These are phyloP conservation scores for Pyricularia grisea DNA, from an alignment of 2,329 filamentous ascomycete genomes.

Conservation along the genomic window DNA sequence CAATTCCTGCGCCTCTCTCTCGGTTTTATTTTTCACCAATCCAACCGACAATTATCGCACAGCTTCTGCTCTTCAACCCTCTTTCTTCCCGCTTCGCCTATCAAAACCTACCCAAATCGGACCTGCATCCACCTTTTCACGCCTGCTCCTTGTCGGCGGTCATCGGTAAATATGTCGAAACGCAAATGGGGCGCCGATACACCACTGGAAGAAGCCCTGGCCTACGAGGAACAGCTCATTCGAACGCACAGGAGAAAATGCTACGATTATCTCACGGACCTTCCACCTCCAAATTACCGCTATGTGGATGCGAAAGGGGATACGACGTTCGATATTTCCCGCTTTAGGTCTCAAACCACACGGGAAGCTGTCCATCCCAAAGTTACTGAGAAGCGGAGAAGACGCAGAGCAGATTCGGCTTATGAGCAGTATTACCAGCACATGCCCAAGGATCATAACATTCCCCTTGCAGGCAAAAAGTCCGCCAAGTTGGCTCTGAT, in stretches of 20 bases:
- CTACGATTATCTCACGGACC: neutral
- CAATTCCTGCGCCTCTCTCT: neutral
- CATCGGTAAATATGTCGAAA: neutral
- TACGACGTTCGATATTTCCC: neutral
- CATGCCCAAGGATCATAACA: constrained; percentile 7
- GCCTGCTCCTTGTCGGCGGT: neutral
- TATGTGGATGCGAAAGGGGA: neutral
- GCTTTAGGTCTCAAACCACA: neutral
- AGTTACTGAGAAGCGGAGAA: constrained; percentile 1
- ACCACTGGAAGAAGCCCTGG: neutral
- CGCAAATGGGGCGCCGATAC: neutral
- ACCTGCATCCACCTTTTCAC: neutral
- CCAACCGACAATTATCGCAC: neutral
- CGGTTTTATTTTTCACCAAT: neutral
- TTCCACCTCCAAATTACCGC: neutral
- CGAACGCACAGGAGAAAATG: neutral
- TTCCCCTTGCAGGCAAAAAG: constrained; percentile 11
- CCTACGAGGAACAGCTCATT: neutral
- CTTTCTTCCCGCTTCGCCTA: neutral
- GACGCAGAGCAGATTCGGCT: constrained; percentile 1
- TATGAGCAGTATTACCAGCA: constrained; percentile 4
- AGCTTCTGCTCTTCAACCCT: neutral
- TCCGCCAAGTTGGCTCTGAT: neutral
- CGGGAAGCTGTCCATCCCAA: constrained; percentile 6
- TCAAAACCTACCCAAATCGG: neutral